Evolutionary conservation across 441 rosid genomes (phyloP), one percentile per base, ranked within the genome.

Genomic region (Populus trichocarpa): DNA sequence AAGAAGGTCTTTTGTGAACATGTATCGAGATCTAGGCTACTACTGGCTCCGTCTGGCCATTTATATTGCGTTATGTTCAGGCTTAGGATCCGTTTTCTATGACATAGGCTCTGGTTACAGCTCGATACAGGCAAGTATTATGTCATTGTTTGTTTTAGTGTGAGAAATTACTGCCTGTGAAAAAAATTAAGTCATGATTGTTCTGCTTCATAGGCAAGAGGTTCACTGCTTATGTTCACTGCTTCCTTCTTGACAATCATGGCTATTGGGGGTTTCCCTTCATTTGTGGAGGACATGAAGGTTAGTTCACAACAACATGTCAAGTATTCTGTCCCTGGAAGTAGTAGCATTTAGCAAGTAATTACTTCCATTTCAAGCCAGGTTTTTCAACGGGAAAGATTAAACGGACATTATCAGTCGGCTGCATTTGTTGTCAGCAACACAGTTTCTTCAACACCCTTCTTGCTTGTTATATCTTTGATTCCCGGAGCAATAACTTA

Each of bases 11-110:
- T 87, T 88, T 22, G 79, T 87, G 53, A 90, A 89, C 85, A 90
- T 89, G 94, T 86, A 79, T 40, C 91, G 94, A 2, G 92, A 90
- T 78, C 81, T 80, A 26, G 94, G 92, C 71, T 90, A 90, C 61
- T 90, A 90, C 32, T 89, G 92, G 92, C 72, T 89, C 5, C 92
- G 92, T 50, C 75, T 90, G 6, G 89, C 80, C 25, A 79, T 89
- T 23, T 89, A 89, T 20, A 23, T 89, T 4, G 80, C 83, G 1
- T 73, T 89, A 57, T 67, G 85, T 35, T 69, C 86, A 7, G 84
- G 87, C 35, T 73, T 89, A 4, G 92, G 87, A 14, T 84, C 88
- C 2, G 74, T 89, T n/a, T 90, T 81, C 72, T 69, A 65, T 9
- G 53, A 84, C 40, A 50, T 90, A 2, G 90, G 91, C n/a, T 68